These are phyloP conservation scores for Coemansia sp. DNA, from an alignment of 192 early-diverging fungal genomes.

Conservation along the genomic window DNA sequence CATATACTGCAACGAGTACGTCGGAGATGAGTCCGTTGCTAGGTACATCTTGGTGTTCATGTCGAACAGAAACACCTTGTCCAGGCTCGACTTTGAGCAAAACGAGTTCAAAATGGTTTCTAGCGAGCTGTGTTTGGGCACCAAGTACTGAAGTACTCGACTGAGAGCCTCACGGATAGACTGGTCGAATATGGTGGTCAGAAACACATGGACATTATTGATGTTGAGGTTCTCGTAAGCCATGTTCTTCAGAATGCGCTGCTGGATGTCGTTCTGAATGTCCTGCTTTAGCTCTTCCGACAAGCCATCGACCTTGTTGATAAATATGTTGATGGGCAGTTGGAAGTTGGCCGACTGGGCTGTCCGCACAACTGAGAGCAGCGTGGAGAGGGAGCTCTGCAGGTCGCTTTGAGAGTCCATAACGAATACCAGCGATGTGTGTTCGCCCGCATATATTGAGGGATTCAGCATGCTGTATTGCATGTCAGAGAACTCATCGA, in stretches of 20 bases:
- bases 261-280: slow-evolving; percentile 92
- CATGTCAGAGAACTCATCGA: slow-evolving; percentile 77
- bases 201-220: slow-evolving; percentile 75
- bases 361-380: slow-evolving; percentile 68
- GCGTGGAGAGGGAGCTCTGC: slow-evolving; percentile 67
- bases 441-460: slow-evolving; percentile 63
- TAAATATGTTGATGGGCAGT: slow-evolving; percentile 89
- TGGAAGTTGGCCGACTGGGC: slow-evolving; percentile 78
- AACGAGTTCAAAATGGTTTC: slow-evolving; percentile 91
- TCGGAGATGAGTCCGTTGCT: slow-evolving; percentile 90
- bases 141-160: slow-evolving; percentile 89
- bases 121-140: slow-evolving; percentile 78
- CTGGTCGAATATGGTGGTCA: slow-evolving; percentile 93
- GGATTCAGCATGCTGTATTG: slow-evolving; percentile 56
- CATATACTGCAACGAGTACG: slow-evolving; percentile 84
- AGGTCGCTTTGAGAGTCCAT: slow-evolving; percentile 96
- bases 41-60: slow-evolving; percentile 86
- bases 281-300: slow-evolving; percentile 96
- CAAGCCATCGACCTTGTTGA: slow-evolving; percentile 96
- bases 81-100: slow-evolving; percentile 90
- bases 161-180: slow-evolving; percentile 93
- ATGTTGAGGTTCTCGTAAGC: slow-evolving; percentile 72
- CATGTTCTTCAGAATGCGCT: slow-evolving; percentile 84
- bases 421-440: slow-evolving; percentile 84
- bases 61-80: slow-evolving; percentile 96